Conservation (phyloP, 371 early-diverging fungal genomes). For the Mortierella sp. region DNA sequence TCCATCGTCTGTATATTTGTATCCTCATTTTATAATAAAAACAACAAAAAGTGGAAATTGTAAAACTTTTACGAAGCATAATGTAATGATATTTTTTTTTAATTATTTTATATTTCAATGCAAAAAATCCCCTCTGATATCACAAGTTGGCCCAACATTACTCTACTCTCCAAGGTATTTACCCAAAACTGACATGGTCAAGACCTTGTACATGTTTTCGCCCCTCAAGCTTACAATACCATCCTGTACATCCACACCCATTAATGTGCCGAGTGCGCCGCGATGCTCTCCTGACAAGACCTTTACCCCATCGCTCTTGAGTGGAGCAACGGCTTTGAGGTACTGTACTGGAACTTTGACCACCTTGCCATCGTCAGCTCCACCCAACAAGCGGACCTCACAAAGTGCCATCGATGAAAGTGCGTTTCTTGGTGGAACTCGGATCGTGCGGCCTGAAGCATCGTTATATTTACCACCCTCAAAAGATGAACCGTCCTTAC, state of each 20-base stretch:
- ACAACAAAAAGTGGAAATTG: not conserved
- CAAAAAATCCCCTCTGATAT: not conserved
- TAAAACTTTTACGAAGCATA: not conserved
- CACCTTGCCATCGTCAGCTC: conserved; percentile 55
- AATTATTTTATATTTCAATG: not conserved
- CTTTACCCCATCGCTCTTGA: conserved; percentile 84
- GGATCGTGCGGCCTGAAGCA: conserved; percentile 60
- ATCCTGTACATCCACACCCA: conserved; percentile 85
- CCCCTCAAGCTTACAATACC: conserved; percentile 82
- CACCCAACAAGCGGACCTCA: conserved; percentile 55
- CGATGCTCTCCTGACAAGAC: conserved; percentile 78
- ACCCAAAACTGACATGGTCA: conserved; percentile 71
- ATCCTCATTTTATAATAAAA: conserved; percentile 1
- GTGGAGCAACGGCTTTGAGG: conserved; percentile 79
- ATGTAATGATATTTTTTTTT: not conserved
- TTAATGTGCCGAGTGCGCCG: conserved; percentile 82
- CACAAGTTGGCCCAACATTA: no score
- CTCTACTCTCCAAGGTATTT: conserved; percentile 62
- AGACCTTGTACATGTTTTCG: conserved; percentile 71
- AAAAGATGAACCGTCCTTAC: conserved; percentile 36
- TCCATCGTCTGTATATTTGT: conserved; percentile 6
- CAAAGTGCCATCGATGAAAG: conserved; percentile 64
- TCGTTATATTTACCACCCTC: conserved; percentile 49
- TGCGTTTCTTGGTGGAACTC: conserved; percentile 63
- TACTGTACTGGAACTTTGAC: conserved; percentile 59